Evolutionary conservation across 805 yeast species (phyloP).

Genomic region (Candida sithepensis): DNA sequence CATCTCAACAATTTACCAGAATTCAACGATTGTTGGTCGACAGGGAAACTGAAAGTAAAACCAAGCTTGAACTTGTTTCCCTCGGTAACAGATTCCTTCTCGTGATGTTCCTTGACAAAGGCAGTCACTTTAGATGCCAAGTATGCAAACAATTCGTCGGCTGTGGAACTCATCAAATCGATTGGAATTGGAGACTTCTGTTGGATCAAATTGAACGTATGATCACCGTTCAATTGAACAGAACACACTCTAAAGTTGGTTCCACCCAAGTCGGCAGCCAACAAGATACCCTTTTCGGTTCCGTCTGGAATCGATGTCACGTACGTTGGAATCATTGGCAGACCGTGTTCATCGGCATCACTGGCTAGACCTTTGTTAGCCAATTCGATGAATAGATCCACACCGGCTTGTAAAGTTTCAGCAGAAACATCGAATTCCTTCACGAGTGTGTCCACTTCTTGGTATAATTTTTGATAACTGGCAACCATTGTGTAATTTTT

Average conservation of each 20-base stretch:
- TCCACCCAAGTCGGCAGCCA: constrained; percentile 96
- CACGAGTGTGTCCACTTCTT: constrained; percentile 31
- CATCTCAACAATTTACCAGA: constrained; percentile 84
- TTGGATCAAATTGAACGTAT: constrained; percentile 75
- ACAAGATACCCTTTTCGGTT: constrained; percentile 70
- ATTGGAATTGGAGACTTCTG: constrained; percentile 75
- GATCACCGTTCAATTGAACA: constrained; percentile 69
- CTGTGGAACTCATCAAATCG: constrained; percentile 64
- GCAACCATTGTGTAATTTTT: not conserved
- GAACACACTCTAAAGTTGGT: constrained; percentile 95
- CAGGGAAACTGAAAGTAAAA: constrained; percentile 93
- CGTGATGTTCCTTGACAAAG: constrained; percentile 68
- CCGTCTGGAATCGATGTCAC: constrained; percentile 87
- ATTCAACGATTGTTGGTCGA: constrained; percentile 75
- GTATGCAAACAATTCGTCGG: constrained; percentile 67
- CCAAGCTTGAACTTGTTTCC: constrained; percentile 61
- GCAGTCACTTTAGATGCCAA: constrained; percentile 66
- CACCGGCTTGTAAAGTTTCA: constrained; percentile 43
- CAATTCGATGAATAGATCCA: constrained; percentile 53
- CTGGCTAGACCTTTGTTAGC: constrained; percentile 58
- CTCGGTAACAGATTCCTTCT: constrained; percentile 16
- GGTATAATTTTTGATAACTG: constrained; percentile 2
- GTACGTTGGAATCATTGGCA: constrained; percentile 92
- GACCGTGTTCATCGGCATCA: constrained; percentile 39
- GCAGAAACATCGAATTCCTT: constrained; percentile 39